Base-by-base conservation (phyloP, 257 asterid species). In the Primulina eburnea region DNA sequence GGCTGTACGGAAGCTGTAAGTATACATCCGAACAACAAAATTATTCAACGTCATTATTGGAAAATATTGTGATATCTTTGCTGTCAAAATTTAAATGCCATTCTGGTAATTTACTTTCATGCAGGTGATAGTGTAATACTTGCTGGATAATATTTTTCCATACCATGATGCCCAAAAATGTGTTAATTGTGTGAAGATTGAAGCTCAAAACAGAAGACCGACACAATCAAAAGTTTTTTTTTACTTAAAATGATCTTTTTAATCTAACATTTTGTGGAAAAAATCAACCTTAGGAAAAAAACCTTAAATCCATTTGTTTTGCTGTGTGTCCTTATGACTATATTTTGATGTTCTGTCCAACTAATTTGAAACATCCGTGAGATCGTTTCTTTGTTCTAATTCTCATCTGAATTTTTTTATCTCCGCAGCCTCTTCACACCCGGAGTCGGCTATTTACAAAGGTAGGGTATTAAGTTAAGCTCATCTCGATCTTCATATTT, bases 1-100 rank as follows among this genome's bases (percentile, higher is more conserved):
- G 95, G 96, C 37, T 90, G 99, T 74, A 76, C 83, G 47, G 92
- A 90, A 80, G 95, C 99, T 80, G 99, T 94, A 81, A 89, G 99
- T 78, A 66, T 65, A 43, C 20, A 71, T 38, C 75, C 28, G 34
- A 69, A 7, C 56, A 7, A 55, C 53, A 43, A 52, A 17, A 69
- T 53, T 73, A 21, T 34, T 35, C 67, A 40, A 18, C 63, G 62
- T 71, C 16, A 56, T 68, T 64, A 55, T 67, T 32, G 10, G 58
- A 70, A 28, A 18, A 59, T 10, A 34, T 28, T 33, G 59, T 68
- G 63, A 57, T 58, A 5, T 50, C 38, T 29, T 21, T 67, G 30
- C 16, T 26, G 57, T 75, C n/a, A 38, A 18, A 60, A 70, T 47
- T 11, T 47, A 61, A 38, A 43, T 21, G 47, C 38, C 30, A 28